phyloP scores from a whole-genome alignment of 129 eudicot species.

The Mikania micrantha region DNA sequence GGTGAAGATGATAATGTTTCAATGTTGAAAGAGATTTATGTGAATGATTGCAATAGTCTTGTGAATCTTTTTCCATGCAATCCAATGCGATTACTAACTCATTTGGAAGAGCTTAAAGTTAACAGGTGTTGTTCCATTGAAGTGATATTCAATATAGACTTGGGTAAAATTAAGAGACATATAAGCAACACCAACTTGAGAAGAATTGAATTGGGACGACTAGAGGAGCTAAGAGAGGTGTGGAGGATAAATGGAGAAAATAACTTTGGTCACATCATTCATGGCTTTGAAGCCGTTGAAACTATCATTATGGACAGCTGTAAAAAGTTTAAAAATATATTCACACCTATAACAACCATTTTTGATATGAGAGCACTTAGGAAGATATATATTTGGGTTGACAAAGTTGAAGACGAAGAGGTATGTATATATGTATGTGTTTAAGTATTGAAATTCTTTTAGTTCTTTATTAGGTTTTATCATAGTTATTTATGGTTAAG shows the following conservation, averaged over 20 bases:
- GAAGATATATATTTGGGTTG: neutral
- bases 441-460: no score
- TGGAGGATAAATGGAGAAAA: neutral
- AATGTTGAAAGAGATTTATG: neutral
- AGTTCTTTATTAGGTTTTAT: no score
- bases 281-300: conserved; percentile 4
- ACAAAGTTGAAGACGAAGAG: no score
- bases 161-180: neutral
- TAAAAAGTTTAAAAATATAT: neutral
- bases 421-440: no score
- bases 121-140: neutral
- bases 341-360: neutral
- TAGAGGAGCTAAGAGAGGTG: neutral
- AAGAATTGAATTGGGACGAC: neutral
- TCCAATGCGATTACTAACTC: neutral
- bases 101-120: neutral
- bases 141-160: neutral
- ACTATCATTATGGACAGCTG: neutral
- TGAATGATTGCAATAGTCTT: neutral
- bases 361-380: neutral
- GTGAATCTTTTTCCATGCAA: neutral
- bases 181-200: neutral
- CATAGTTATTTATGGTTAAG: no score
- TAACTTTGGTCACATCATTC: neutral
- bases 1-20: neutral